Percentiles rank a stretch among this genome's conserved stretches.
phyloP scores from a whole-genome alignment of 2,329 filamentous ascomycete species.

The Penicillium polonicum region DNA sequence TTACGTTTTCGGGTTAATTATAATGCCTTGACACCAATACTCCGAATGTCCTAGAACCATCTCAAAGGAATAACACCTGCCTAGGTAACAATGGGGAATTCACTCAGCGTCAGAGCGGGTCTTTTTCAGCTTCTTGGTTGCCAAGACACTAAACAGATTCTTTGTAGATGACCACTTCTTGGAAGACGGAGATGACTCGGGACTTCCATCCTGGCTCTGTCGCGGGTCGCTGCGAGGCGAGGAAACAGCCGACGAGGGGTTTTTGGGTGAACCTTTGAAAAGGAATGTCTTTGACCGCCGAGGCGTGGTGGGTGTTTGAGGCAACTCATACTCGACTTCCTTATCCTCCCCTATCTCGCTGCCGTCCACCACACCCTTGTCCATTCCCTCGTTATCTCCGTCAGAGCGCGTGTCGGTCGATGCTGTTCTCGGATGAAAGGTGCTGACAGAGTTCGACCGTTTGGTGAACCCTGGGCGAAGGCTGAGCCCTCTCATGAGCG shows the following conservation, averaged over 20 bases:
- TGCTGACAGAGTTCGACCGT: constrained; percentile 60
- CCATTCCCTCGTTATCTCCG: constrained; percentile 13
- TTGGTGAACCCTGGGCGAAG: constrained; percentile 74
- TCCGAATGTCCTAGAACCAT: background rate
- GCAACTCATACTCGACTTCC: constrained; percentile 12
- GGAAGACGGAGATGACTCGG: constrained; percentile 14
- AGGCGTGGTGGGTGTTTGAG: constrained; percentile 14
- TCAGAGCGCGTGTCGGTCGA: constrained; percentile 9
- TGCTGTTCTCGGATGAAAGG: constrained; percentile 17
- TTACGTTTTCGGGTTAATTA: constrained; percentile 17
- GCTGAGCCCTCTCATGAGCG: constrained; percentile 84
- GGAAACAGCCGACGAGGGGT: constrained; percentile 5
- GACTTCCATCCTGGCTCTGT: constrained; percentile 13
- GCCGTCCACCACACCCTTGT: constrained; percentile 12
- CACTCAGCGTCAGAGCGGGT: constrained; percentile 5
- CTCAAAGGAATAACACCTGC: background rate
- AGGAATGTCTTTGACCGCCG: constrained; percentile 18
- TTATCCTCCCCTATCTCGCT: constrained; percentile 15
- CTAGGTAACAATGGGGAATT: constrained; percentile 5
- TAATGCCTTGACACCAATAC: constrained; percentile 5
- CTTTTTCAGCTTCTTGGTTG: constrained; percentile 17
- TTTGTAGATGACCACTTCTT: constrained; percentile 23
- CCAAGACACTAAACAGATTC: constrained; percentile 18
- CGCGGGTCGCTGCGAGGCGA: constrained; percentile 19
- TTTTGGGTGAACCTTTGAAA: constrained; percentile 14